Base-by-base conservation (phyloP, 2,329 filamentous ascomycete genomes). In the Botrytis porri region DNA sequence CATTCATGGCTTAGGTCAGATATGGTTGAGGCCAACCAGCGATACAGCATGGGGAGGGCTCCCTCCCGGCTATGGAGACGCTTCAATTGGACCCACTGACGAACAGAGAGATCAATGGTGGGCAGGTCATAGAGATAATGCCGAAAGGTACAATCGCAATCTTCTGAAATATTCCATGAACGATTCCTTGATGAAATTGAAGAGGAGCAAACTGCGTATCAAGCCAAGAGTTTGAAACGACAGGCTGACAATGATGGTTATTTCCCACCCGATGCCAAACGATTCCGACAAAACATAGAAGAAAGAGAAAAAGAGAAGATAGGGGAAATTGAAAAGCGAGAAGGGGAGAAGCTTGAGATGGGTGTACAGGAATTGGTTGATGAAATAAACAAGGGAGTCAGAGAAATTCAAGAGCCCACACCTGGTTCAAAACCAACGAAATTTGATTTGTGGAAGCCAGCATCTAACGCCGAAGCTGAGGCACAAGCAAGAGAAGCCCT, bases 1-100 rank as follows among this genome's bases (percentile, higher is more conserved):
- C 29, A 48, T 12, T 61, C 41, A 43, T 41, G 45, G 65, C 18
- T 41, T 7, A 67, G 39, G 37, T 57, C 64, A 20, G 14, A 48
- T 9, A 54, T 70, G 41, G 16, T 70, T 51, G 71, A 69, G 32
- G 32, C 64, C 71, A 14, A 73, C 71, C 8, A 7, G 9, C 3
- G 64, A 73, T n/a, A 70, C 64, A 10, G 71, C 64, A 20, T 62
- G 71, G 71, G 64, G 71, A 29, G 32, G 41, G 5, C 65, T 73
- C 10, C n/a, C 25, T 14, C 35, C 14, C 5, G 9, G 16, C 9
- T 73, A 73, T 59, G 43, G 32, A n/a, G 25, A 39, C 37, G 4
- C 43, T 25, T 25, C 29, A 4, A 59, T 63, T 43, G 45, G 67
- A 5, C 39, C 71, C 32, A 63, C 57, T 0, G 32, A 67, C 32